A percentile compares a stretch with the other conserved stretches of the same genome.
Evolutionary conservation across 2,329 filamentous ascomycete species (phyloP).

Genomic region (Colletotrichum sp.): DNA sequence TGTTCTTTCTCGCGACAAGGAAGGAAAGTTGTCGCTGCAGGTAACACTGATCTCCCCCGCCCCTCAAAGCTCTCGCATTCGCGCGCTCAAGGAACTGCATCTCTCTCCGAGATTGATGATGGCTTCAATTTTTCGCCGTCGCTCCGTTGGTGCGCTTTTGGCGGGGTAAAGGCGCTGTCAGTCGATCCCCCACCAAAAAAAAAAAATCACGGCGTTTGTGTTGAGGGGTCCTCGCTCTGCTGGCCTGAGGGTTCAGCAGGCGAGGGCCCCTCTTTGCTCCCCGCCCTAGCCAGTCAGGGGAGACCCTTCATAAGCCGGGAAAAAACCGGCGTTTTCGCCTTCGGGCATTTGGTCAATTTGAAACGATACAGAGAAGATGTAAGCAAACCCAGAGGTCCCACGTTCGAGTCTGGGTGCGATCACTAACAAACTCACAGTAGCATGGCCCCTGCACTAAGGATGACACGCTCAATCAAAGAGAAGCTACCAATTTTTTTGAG

Average conservation of each 20-base stretch:
- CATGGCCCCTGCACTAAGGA: slow-evolving; percentile 91
- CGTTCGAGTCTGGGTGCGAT: not conserved
- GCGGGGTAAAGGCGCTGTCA: not conserved
- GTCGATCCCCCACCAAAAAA: not conserved
- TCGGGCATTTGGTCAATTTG: slow-evolving; percentile 33
- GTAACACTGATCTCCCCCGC: not conserved
- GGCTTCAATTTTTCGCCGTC: not conserved
- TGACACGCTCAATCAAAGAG: slow-evolving; percentile 89
- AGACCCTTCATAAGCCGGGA: not conserved
- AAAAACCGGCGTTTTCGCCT: slow-evolving; percentile 14
- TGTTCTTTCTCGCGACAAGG: not conserved
- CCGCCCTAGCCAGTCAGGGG: not conserved
- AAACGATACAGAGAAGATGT: slow-evolving; percentile 27
- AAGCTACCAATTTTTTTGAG: slow-evolving; percentile 51
- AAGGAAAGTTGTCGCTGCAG: not conserved
- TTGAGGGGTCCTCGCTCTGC: not conserved
- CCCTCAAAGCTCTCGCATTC: not conserved
- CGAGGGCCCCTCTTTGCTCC: not conserved
- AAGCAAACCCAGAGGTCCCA: not conserved
- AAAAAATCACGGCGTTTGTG: not conserved
- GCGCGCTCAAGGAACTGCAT: not conserved
- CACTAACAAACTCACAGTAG: slow-evolving; percentile 46
- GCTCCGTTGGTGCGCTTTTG: not conserved
- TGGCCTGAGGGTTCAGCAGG: not conserved
- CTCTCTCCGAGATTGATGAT: not conserved